Conservation (phyloP, 176 grass and related monocot species). For the Tuctoria greenei region DNA sequence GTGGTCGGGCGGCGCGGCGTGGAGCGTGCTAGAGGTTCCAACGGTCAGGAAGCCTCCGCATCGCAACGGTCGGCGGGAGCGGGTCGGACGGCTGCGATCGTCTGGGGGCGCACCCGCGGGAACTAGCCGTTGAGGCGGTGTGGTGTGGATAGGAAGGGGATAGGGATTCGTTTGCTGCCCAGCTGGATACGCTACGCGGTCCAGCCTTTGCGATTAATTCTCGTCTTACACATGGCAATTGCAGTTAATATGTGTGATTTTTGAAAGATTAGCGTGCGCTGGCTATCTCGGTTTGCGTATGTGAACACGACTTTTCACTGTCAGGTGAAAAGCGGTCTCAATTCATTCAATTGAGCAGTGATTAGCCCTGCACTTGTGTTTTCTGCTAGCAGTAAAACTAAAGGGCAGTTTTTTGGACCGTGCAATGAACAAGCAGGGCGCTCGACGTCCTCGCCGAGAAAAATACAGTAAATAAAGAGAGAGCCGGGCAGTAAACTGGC, state of each 20-base stretch:
- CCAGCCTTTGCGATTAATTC: background rate
- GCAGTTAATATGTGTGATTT: background rate
- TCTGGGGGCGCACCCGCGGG: background rate
- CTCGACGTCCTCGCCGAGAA: background rate
- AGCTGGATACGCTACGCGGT: constrained; percentile 3
- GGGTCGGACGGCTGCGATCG: constrained; percentile 59
- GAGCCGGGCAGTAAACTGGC: background rate
- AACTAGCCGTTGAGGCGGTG: constrained; percentile 60
- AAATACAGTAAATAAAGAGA: background rate
- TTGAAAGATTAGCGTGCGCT: background rate
- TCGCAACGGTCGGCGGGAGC: constrained; percentile 57
- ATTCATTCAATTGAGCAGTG: background rate
- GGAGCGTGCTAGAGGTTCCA: constrained; percentile 40
- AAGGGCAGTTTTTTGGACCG: background rate
- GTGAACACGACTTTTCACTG: background rate
- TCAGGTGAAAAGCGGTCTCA: background rate
- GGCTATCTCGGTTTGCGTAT: background rate
- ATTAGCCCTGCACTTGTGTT: background rate
- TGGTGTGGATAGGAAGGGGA: background rate
- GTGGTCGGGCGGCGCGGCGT: background rate
- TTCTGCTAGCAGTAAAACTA: background rate
- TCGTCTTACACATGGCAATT: background rate
- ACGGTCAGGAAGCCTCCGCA: constrained; percentile 63
- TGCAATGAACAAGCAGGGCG: background rate
- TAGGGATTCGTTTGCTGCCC: background rate